Percentiles rank a stretch among this genome's conserved stretches.
phyloP scores from a whole-genome alignment of 257 asterid species.

The Fraxinus anomala region DNA sequence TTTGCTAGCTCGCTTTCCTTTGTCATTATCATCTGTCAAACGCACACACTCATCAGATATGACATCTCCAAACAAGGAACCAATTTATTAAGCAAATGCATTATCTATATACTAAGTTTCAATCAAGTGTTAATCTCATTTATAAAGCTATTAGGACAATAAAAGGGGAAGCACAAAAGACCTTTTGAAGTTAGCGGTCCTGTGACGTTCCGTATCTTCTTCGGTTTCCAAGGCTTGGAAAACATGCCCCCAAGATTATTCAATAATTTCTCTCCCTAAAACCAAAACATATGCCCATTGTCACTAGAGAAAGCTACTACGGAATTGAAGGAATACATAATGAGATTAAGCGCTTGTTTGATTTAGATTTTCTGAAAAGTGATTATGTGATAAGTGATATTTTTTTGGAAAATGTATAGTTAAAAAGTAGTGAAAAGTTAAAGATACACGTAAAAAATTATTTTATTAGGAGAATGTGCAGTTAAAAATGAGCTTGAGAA shows the following conservation, averaged over 20 bases:
- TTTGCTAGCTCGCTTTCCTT: constrained; percentile 44
- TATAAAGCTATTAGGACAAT: neutral
- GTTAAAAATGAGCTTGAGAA: too few species aligned
- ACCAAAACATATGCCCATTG: neutral
- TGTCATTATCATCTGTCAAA: constrained; percentile 54
- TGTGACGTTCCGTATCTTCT: constrained; percentile 60
- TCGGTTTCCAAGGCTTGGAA: constrained; percentile 91
- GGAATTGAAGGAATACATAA: neutral
- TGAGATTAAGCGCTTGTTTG: neutral
- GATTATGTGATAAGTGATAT: too few species aligned
- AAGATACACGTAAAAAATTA: too few species aligned
- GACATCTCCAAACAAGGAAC: neutral
- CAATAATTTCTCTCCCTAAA: constrained; percentile 88
- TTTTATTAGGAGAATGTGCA: too few species aligned
- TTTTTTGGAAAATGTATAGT: too few species aligned
- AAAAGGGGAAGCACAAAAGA: constrained; percentile 21
- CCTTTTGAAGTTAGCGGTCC: constrained; percentile 79
- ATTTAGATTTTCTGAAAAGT: too few species aligned
- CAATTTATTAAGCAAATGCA: neutral
- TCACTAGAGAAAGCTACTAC: neutral
- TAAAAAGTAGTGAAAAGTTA: too few species aligned
- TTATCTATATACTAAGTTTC: neutral
- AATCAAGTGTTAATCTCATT: neutral
- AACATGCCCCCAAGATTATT: constrained; percentile 96
- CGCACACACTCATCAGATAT: constrained; percentile 12